Percentiles rank a stretch among this genome's conserved stretches.
Conservation (phyloP, 2,329 filamentous ascomycete genomes). For the Arthroderma sp. region DNA sequence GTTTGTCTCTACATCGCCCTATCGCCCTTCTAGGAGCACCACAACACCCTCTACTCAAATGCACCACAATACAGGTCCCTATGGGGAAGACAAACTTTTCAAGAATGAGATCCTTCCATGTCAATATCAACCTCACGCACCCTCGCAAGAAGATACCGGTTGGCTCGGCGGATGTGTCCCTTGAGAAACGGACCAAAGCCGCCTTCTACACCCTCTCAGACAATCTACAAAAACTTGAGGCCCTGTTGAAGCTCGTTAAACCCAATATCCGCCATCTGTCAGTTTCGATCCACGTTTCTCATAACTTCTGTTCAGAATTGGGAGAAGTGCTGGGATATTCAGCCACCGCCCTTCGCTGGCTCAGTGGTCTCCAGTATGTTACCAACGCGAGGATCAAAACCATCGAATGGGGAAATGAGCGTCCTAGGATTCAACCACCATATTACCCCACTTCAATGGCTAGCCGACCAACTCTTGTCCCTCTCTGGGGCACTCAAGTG, state of each 20-base stretch:
- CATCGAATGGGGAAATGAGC: not conserved
- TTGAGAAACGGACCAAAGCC: not conserved
- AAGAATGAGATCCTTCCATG: not conserved
- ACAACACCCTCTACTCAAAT: not conserved
- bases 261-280: not conserved
- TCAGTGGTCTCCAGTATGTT: not conserved
- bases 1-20: not conserved
- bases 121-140: not conserved
- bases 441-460: not conserved
- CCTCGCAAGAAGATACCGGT: not conserved
- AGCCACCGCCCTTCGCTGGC: not conserved
- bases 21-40: not conserved
- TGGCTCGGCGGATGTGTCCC: not conserved
- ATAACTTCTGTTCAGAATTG: not conserved
- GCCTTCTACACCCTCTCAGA: not conserved
- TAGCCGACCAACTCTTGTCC: not conserved
- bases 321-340: not conserved
- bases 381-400: not conserved
- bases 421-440: not conserved
- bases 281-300: not conserved
- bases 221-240: not conserved
- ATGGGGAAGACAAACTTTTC: not conserved
- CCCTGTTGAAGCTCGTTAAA: not conserved
- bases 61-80: not conserved
- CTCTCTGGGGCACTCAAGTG: not conserved